Evolutionary conservation across 1,284 basidiomycete genomes (phyloP).

Genomic region (Ganoderma meredithae): DNA sequence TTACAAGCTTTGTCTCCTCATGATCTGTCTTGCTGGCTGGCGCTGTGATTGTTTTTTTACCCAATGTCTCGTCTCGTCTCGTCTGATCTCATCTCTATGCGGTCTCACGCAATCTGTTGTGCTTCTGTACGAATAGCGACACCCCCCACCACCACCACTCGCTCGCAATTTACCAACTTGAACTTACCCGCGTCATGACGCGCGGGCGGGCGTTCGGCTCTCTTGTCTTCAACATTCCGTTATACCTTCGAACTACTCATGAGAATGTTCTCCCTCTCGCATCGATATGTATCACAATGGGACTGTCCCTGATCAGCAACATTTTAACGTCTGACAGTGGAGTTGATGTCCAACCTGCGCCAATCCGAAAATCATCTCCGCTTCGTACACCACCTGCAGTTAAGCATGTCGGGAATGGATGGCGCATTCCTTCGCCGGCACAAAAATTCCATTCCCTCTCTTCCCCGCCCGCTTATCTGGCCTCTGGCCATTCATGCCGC

Average conservation of each 20-base stretch:
- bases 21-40: neutral
- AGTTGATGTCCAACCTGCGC: too few species aligned
- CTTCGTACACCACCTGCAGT: too few species aligned
- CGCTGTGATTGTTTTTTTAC: neutral
- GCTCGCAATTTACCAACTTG: neutral
- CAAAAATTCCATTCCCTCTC: neutral
- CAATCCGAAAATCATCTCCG: too few species aligned
- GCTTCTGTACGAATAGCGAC: slow-evolving; percentile 9
- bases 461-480: neutral
- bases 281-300: neutral
- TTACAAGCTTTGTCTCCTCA: neutral
- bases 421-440: neutral
- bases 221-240: too few species aligned
- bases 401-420: neutral
- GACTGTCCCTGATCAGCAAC: neutral
- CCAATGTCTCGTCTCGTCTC: slow-evolving; percentile 3
- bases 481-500: neutral
- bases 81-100: neutral
- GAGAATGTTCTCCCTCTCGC: too few species aligned
- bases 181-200: neutral
- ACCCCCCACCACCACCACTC: neutral
- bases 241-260: neutral
- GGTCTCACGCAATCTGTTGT: neutral
- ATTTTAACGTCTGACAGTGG: neutral
- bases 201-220: neutral